Evolutionary conservation across 108 stramenopile genomes (phyloP).

Genomic region (Cylindrotheca closterium): DNA sequence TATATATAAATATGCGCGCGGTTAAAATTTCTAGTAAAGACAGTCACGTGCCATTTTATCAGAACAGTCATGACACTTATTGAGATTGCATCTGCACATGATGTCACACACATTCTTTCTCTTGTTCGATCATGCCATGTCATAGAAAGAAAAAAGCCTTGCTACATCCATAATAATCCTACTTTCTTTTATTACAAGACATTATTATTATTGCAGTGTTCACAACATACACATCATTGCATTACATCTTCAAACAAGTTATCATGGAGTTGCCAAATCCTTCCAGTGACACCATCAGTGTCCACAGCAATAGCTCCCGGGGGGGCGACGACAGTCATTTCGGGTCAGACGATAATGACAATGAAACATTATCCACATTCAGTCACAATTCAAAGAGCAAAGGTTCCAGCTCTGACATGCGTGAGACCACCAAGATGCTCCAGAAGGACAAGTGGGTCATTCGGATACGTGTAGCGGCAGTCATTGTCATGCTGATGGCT

Average conservation of each 20-base stretch:
- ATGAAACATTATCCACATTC: not conserved
- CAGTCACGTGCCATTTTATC: too few relatives aligned
- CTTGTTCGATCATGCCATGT: too few relatives aligned
- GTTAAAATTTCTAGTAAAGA: too few relatives aligned
- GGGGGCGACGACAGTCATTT: not conserved
- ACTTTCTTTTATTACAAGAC: too few relatives aligned
- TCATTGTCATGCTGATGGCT: not conserved
- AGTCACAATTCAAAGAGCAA: not conserved
- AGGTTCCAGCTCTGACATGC: not conserved
- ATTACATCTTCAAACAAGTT: not conserved
- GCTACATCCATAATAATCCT: too few relatives aligned
- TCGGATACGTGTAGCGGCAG: not conserved
- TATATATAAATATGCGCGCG: too few relatives aligned
- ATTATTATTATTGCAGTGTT: not conserved
- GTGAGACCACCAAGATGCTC: not conserved
- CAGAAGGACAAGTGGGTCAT: not conserved
- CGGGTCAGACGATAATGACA: not conserved
- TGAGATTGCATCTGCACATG: too few relatives aligned
- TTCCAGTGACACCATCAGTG: too few relatives aligned
- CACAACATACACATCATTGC: not conserved
- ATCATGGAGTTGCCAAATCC: not conserved
- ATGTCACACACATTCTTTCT: too few relatives aligned
- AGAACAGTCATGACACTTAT: too few relatives aligned
- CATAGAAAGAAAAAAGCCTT: too few relatives aligned
- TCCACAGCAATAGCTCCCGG: not conserved